These are phyloP conservation scores for Auriscalpium microsporum DNA, from an alignment of 768 basidiomycete species.

Conservation along the genomic window DNA sequence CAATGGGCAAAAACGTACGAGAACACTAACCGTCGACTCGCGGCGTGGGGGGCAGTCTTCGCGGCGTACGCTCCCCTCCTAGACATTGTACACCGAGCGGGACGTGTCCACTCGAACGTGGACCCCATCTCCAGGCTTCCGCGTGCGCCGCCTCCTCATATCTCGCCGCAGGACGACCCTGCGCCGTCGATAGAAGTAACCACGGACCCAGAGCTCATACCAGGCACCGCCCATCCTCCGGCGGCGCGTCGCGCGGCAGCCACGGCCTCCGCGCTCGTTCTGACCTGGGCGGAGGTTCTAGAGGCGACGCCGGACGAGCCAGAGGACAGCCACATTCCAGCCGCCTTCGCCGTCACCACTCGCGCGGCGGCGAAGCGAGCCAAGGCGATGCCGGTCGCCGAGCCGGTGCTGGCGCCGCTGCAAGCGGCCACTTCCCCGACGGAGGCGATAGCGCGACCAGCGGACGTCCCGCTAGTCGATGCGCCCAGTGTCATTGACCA, in stretches of 20 bases:
- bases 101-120: conserved; percentile 31
- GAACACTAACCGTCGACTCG: conserved; percentile 28
- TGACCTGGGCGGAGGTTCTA: not conserved
- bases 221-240: too few relatives aligned
- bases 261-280: not conserved
- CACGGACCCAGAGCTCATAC: too few relatives aligned
- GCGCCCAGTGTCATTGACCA: too few relatives aligned
- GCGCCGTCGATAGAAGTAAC: not conserved
- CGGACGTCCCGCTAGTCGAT: too few relatives aligned
- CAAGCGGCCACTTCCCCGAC: too few relatives aligned
- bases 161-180: not conserved
- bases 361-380: not conserved
- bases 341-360: not conserved
- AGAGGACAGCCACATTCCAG: not conserved
- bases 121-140: conserved; percentile 30
- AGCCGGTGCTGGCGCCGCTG: too few relatives aligned
- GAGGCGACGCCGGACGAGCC: not conserved
- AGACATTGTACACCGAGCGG: conserved; percentile 30
- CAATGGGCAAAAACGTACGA: conserved; percentile 31
- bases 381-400: not conserved
- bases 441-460: too few relatives aligned
- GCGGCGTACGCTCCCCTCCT: conserved; percentile 26
- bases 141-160: conserved; percentile 15
- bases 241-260: too few relatives aligned
- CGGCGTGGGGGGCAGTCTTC: conserved; percentile 29